Percentiles rank a stretch among this genome's conserved stretches.
Evolutionary conservation across 2,329 filamentous ascomycete species (phyloP).

Genomic region (Hypomyces rosellus): DNA sequence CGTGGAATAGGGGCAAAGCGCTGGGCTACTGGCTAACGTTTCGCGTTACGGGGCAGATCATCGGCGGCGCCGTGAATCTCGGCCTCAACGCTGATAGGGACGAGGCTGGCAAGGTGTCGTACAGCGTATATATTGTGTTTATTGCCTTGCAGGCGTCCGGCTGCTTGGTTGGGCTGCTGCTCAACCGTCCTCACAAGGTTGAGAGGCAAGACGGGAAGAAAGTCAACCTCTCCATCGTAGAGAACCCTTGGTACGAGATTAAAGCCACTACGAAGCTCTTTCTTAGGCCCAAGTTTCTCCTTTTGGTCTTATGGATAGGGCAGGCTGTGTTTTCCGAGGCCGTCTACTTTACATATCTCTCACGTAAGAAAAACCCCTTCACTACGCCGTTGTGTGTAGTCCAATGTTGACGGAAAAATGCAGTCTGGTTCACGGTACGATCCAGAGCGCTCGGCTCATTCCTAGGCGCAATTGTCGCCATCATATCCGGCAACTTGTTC

Average conservation of each 20-base stretch:
- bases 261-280: constrained; percentile 54
- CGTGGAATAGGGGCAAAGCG: constrained; percentile 57
- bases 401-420: not conserved
- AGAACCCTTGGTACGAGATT: constrained; percentile 53
- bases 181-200: constrained; percentile 56
- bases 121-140: constrained; percentile 62
- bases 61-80: constrained; percentile 67
- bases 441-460: constrained; percentile 65
- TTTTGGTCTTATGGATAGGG: constrained; percentile 61
- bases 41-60: constrained; percentile 56
- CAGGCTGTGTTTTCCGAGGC: constrained; percentile 67
- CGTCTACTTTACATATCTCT: constrained; percentile 64
- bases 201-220: constrained; percentile 58
- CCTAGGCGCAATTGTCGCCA: constrained; percentile 59
- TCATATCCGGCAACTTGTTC: constrained; percentile 58
- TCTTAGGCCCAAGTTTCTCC: constrained; percentile 53
- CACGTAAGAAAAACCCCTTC: constrained; percentile 14
- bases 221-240: constrained; percentile 52
- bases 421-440: constrained; percentile 64
- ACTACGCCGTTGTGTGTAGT: not conserved
- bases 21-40: constrained; percentile 62
- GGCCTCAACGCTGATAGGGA: constrained; percentile 55
- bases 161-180: constrained; percentile 56
- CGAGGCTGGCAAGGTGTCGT: constrained; percentile 59
- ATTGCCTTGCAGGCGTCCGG: constrained; percentile 63